phyloP scores from a whole-genome alignment of 495 filamentous ascomycete genomes.

The Bombardia bombarda region DNA sequence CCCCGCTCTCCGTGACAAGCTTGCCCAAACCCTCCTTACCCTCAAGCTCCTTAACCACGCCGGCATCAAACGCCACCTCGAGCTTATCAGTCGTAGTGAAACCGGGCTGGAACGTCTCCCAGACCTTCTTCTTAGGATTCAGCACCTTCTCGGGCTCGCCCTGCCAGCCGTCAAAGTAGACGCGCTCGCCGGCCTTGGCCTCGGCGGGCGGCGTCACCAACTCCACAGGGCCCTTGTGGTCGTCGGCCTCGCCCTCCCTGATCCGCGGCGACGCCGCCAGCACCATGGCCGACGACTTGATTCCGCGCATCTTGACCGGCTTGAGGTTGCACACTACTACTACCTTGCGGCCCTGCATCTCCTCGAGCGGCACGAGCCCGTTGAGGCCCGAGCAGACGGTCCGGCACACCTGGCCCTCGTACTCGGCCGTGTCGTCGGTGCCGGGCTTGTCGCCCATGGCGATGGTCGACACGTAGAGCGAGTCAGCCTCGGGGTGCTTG shows the following conservation, averaged over 20 bases:
- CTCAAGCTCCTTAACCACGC: constrained; percentile 37
- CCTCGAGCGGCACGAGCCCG: constrained; percentile 81
- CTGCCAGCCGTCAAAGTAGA: constrained; percentile 89
- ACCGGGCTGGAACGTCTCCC: constrained; percentile 91
- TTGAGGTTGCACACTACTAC: constrained; percentile 95
- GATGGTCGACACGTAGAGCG: constrained; percentile 92
- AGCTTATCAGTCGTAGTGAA: constrained; percentile 75
- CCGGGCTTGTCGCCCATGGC: constrained; percentile 84
- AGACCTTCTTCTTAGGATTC: constrained; percentile 99
- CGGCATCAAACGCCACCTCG: constrained; percentile 61
- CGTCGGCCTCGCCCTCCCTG: constrained; percentile 69
- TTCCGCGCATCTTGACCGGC: constrained; percentile 96
- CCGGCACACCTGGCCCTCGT: constrained; percentile 79
- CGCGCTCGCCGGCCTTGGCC: constrained; percentile 71
- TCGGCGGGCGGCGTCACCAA: constrained; percentile 80
- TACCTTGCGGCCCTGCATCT: constrained; percentile 95
- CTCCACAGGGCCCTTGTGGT: constrained; percentile 86
- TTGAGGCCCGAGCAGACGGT: constrained; percentile 96
- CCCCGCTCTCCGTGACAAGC: constrained; percentile 62
- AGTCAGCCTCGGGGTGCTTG: constrained; percentile 94
- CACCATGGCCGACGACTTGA: constrained; percentile 95
- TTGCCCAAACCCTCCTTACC: constrained; percentile 59
- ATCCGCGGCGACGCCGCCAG: constrained; percentile 81
- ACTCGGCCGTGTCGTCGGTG: constrained; percentile 76
- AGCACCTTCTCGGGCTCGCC: constrained; percentile 86